Conservation (phyloP, 2,329 filamentous ascomycete genomes). For the Pleomassaria siparia region DNA sequence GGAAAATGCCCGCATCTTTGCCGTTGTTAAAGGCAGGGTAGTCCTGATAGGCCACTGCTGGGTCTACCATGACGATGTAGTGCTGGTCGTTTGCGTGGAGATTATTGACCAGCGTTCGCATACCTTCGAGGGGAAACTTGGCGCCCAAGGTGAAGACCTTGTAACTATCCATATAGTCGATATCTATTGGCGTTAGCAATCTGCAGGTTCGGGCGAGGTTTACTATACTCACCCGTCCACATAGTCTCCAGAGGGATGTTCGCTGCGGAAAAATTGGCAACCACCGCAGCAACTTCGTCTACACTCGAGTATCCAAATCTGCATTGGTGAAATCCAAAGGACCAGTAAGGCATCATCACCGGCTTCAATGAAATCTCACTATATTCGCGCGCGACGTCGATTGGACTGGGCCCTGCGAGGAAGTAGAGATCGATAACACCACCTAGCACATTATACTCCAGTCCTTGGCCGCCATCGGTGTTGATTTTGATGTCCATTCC, state of each 20-base stretch:
- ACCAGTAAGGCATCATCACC: constrained; percentile 55
- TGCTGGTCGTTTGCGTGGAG: constrained; percentile 68
- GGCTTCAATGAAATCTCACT: constrained; percentile 49
- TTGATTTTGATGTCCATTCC: constrained; percentile 75
- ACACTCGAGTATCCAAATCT: constrained; percentile 55
- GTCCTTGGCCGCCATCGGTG: constrained; percentile 64
- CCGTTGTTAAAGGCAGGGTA: constrained; percentile 65
- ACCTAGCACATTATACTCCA: constrained; percentile 77
- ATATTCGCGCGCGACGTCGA: constrained; percentile 51
- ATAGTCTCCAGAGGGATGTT: constrained; percentile 69
- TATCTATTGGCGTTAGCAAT: constrained; percentile 45
- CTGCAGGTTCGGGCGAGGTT: too few species aligned
- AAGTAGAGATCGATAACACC: constrained; percentile 70
- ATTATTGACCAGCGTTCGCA: constrained; percentile 65
- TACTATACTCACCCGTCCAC: constrained; percentile 65
- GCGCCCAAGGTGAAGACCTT: constrained; percentile 66
- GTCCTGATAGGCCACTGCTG: constrained; percentile 54
- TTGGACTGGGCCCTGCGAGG: constrained; percentile 50
- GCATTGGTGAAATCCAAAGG: constrained; percentile 54
- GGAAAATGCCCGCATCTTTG: constrained; percentile 54
- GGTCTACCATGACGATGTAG: constrained; percentile 79
- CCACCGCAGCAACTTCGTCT: constrained; percentile 64
- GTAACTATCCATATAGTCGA: constrained; percentile 66
- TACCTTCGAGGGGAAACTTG: constrained; percentile 60
- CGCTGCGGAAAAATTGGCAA: constrained; percentile 65